Evolutionary conservation across 352 stramenopile species (phyloP).

Genomic region (Pythium phragmitis): DNA sequence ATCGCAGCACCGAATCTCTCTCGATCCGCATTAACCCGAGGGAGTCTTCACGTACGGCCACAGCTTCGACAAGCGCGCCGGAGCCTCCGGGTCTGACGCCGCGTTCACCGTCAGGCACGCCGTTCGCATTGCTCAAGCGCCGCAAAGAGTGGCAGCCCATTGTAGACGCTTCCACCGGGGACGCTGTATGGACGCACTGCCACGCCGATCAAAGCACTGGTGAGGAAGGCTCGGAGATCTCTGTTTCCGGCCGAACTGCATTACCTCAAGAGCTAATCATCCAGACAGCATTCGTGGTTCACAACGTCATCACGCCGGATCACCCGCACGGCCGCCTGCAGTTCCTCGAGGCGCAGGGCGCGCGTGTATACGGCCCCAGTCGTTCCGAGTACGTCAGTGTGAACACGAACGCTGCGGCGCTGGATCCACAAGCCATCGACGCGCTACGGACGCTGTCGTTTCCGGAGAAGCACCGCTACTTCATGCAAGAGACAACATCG

Average conservation of each 20-base stretch:
- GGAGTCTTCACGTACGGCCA: conserved; percentile 6
- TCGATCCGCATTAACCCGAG: conserved; percentile 10
- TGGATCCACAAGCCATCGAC: conserved; percentile 36
- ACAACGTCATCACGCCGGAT: conserved; percentile 23
- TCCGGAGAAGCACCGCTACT: conserved; percentile 55
- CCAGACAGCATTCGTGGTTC: conserved; percentile 43
- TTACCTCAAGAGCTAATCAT: conserved; percentile 31
- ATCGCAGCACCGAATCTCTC: background rate
- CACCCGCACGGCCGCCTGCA: conserved; percentile 27
- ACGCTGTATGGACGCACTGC: conserved; percentile 38
- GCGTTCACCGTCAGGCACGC: conserved; percentile 17
- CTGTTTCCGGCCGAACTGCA: background rate
- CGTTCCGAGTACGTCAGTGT: conserved; percentile 21
- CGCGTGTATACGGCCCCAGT: conserved; percentile 33
- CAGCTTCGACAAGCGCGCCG: background rate
- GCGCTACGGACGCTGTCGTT: conserved; percentile 41
- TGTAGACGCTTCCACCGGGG: conserved; percentile 24
- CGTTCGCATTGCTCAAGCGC: conserved; percentile 24
- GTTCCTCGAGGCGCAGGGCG: conserved; percentile 30
- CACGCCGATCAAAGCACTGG: background rate
- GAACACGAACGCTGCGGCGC: conserved; percentile 17
- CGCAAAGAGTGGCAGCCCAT: conserved; percentile 45
- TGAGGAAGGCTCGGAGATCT: background rate
- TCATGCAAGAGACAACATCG: conserved; percentile 47
- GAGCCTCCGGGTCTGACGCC: background rate